Base-by-base conservation (phyloP, 106 monocot genomes). In the Dendrobium catenatum region DNA sequence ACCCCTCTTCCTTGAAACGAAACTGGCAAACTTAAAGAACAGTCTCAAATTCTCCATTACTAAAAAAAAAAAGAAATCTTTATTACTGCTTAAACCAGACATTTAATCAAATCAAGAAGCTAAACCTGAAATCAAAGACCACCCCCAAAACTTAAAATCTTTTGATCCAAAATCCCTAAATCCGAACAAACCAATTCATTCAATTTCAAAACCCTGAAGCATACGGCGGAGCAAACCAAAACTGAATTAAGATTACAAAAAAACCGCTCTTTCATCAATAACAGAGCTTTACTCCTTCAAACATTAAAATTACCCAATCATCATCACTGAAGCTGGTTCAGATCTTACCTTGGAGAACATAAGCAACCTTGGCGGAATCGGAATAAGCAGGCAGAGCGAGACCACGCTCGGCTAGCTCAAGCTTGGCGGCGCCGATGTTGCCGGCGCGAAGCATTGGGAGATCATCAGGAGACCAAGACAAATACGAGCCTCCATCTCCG, bases 351-450 rank as follows among this genome's bases (percentile, higher is more conserved):
- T 93, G 85, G 68, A 96, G 91, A 13, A 96, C 93, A 56, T 95
- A 93, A 54, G 95, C 95, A 56, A 95, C 91, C 85, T 93, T 93
- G 68, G 88, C 87, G 40, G 95, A 93, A 80, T 96, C 95, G 15
- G 91, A 96, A 80, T 86, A 96, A 46, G 85, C 83, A 13, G 95
- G 95, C 20, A 93, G 88, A 33, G 95, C 88, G 79, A 96, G 79
- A 26, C 93, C 95, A 1, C 86, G 78, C 85, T 88, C 87, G 67
- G 68, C 81, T 15, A 96, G 82, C 1, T 77, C 78, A 72, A 96
- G 83, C 87, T 93, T 91, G 31, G 91, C 88, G 2, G 89, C 95
- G n/a, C 91, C 95, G 81, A 93, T 93, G 68, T 84, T 80, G 55
- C 91, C 89, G 44, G 61, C 74, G 24, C 70, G 77, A 72, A 96